Evolutionary conservation across 176 grass and related monocot genomes (phyloP), one percentile per base, ranked within the genome.

Genomic region (Echinochloa phyllopogon): DNA sequence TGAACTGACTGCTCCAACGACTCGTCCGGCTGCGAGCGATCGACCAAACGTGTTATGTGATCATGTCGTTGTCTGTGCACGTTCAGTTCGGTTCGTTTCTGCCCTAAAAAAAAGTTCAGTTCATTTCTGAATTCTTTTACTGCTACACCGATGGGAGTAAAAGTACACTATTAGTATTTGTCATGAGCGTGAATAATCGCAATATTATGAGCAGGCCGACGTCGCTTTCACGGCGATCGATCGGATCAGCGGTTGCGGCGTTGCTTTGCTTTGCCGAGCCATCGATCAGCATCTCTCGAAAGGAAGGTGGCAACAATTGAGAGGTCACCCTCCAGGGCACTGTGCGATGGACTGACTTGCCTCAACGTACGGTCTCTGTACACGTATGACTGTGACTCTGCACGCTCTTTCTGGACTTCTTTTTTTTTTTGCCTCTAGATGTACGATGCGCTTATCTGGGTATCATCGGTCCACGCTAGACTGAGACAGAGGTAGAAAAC

Each of bases 221-320:
- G 20, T 82, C 72, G 52, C 55, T 16, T 24, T 69, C 72, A 10
- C 71, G 10, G 16, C 61, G 40, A 48, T 41, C 43, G n/a, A 51
- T 63, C 75, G 6, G 17, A 17, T 75, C 50, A 76, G 72, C 64
- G 49, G 86, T 8, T 59, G 79, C 14, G 27, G 42, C 33, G 72
- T 76, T 82, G 79, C 78, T 69, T 69, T 87, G n/a, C n/a, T n/a
- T n/a, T n/a, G 72, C 33, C 18, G 10, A 33, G 63, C 52, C 53
- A 52, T 44, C 38, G 14, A 39, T 48, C 60, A 25, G 50, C 14
- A 59, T 25, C 49, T 29, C 69, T 17, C 23, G n/a, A 48, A 72
- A 72, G 42, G 5, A 49, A 41, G 69, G 40, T 0, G 10, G 15
- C 27, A 55, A 48, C 18, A 45, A 77, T 23, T 18, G 37, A 16